Evolutionary conservation across 176 grass and related monocot species (phyloP), one percentile per base, ranked within the genome.

Genomic region (Aegilops sharonensis): DNA sequence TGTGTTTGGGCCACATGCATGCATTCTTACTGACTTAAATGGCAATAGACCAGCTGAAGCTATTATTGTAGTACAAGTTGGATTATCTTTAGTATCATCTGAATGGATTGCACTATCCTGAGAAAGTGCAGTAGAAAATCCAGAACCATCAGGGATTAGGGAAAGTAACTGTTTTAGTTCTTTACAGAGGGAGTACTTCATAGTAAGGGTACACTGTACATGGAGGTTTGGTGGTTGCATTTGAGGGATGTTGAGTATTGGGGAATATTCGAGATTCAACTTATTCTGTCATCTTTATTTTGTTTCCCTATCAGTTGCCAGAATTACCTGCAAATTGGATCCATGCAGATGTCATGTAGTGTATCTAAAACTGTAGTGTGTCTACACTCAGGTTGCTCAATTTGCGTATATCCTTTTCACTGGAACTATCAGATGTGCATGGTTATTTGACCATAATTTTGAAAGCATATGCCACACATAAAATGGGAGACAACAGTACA

Each of bases 401-500:
- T 64, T 24, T 66, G 20, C 37, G 23, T 24, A 50, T 30, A 11
- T 15, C 25, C 18, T 80, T 80, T 80, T 24, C n/a, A 21, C 32
- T 18, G 23, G 3, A 54, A 74, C 75, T 17, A 66, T 25, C 30
- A 42, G 71, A 64, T 62, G 11, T 80, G 24, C 18, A 56, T 9
- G 15, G 3, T 24, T 14, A 71, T 78, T 70, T 80, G 83, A 57
- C 57, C 40, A 73, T 79, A 73, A 17, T 17, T 64, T 86, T 43
- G 17, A 62, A 50, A 86, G 57, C 32, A 52, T 15, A 56, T 24
- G 21, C n/a, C 52, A 54, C 64, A 63, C 77, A 77, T 30, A 59
- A 32, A 39, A 77, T 66, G 72, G 21, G 39, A 52, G 11, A 77
- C 72, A 77, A 11, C 40, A 36, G 43, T 69, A 65, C 15, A 75